Conservation (phyloP, 2,329 filamentous ascomycete genomes). For the Triangularia verruculosa region DNA sequence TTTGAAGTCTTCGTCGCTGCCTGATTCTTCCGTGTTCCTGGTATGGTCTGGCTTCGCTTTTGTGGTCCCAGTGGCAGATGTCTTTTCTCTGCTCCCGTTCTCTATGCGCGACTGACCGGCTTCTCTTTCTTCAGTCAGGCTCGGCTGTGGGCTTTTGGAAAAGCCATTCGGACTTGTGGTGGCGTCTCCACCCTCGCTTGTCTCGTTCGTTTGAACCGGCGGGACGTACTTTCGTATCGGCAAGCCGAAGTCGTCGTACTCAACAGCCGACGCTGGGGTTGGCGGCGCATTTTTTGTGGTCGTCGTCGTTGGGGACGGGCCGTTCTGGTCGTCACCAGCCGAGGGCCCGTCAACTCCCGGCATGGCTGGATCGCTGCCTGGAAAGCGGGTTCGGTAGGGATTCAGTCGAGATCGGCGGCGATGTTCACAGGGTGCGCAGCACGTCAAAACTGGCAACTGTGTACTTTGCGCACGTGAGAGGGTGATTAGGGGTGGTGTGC, state of each 20-base stretch:
- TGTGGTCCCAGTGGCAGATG: not conserved
- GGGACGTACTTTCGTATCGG: slow-evolving; percentile 51
- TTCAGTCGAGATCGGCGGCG: slow-evolving; percentile 2
- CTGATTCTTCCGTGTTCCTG: slow-evolving; percentile 24
- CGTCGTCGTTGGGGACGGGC: slow-evolving; percentile 3
- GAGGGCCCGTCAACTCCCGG: slow-evolving; percentile 22
- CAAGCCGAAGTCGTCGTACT: slow-evolving; percentile 70
- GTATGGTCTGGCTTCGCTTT: not conserved
- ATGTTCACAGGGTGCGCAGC: not conserved
- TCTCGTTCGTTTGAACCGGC: not conserved
- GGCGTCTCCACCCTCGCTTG: not conserved
- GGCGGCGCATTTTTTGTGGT: slow-evolving; percentile 13
- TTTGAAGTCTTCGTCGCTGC: slow-evolving; percentile 30
- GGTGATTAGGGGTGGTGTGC: not conserved
- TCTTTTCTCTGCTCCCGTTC: not conserved
- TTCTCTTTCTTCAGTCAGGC: not conserved
- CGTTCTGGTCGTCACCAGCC: slow-evolving; percentile 21
- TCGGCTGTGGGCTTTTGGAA: not conserved
- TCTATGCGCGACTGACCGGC: not conserved
- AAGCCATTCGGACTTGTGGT: not conserved
- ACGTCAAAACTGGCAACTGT: not conserved
- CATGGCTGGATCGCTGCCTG: slow-evolving; percentile 19
- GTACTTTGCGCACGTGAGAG: not conserved
- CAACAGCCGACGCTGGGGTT: slow-evolving; percentile 27
- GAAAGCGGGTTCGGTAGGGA: not conserved